A percentile compares a stretch with the other conserved stretches of the same genome.
Evolutionary conservation across 2,329 filamentous ascomycete genomes (phyloP).

Genomic region (Dothideomycetes sp.): DNA sequence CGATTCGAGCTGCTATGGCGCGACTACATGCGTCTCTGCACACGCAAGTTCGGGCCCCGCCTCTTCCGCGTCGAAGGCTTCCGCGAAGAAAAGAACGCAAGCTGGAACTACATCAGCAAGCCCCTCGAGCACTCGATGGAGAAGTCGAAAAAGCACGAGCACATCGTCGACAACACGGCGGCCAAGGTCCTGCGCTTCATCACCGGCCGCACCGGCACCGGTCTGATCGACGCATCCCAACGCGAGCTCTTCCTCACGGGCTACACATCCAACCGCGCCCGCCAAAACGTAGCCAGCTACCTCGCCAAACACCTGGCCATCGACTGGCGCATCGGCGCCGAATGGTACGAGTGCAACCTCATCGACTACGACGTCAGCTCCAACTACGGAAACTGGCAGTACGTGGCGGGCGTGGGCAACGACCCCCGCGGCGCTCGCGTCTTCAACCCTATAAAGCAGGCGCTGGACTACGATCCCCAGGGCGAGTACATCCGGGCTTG

Average conservation of each 20-base stretch:
- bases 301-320: constrained; percentile 61
- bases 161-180: constrained; percentile 28
- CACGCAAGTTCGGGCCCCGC: constrained; percentile 53
- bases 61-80: constrained; percentile 60
- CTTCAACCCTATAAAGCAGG: constrained; percentile 76
- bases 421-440: constrained; percentile 62
- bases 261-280: constrained; percentile 64
- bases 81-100: constrained; percentile 29
- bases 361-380: constrained; percentile 65
- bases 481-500: constrained; percentile 63
- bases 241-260: constrained; percentile 65
- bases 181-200: constrained; percentile 45
- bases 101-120: constrained; percentile 23
- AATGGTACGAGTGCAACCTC: constrained; percentile 70
- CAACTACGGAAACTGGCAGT: constrained; percentile 67
- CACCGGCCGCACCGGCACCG: constrained; percentile 60
- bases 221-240: constrained; percentile 66
- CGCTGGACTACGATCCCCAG: constrained; percentile 61
- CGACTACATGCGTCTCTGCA: constrained; percentile 71
- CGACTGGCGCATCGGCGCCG: constrained; percentile 71
- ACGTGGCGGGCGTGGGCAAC: constrained; percentile 68
- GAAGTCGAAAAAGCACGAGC: constrained; percentile 31
- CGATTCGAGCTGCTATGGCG: constrained; percentile 68
- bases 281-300: constrained; percentile 69
- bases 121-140: constrained; percentile 19